Percentiles rank a stretch among this genome's conserved stretches.
These are phyloP conservation scores for Nakazawaea wyomingensis DNA, from an alignment of 805 yeast species.

Conservation along the genomic window DNA sequence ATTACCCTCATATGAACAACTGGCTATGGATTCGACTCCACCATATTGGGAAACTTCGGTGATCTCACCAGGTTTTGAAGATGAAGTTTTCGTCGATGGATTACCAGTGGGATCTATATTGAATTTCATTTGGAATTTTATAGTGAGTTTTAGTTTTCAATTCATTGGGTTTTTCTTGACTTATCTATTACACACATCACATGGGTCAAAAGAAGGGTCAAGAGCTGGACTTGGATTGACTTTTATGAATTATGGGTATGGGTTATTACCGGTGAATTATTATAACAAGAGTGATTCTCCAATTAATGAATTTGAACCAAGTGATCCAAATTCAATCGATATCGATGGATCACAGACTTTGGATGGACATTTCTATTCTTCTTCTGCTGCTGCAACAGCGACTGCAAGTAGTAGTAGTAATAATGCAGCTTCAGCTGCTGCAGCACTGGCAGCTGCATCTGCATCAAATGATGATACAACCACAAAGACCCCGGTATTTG, in stretches of 20 bases:
- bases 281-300: slow-evolving; percentile 20
- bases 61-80: slow-evolving; percentile 73
- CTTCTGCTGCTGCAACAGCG: slow-evolving; percentile 19
- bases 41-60: slow-evolving; percentile 95
- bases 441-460: slow-evolving; percentile 5
- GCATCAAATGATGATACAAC: slow-evolving; percentile 19
- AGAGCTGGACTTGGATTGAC: slow-evolving; percentile 88
- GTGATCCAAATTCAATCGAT: slow-evolving; percentile 55
- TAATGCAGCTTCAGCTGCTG: no score
- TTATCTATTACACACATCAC: slow-evolving; percentile 88
- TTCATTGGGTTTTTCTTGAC: slow-evolving; percentile 90
- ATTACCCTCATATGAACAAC: slow-evolving; percentile 89
- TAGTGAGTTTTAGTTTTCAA: slow-evolving; percentile 89
- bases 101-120: slow-evolving; percentile 92
- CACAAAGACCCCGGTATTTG: slow-evolving; percentile 44
- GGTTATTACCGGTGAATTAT: slow-evolving; percentile 42
- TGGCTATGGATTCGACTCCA: slow-evolving; percentile 89
- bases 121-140: slow-evolving; percentile 82
- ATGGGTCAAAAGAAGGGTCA: slow-evolving; percentile 95
- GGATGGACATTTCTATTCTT: slow-evolving; percentile 24
- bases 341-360: slow-evolving; percentile 24
- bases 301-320: slow-evolving; percentile 42
- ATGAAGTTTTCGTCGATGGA: slow-evolving; percentile 92
- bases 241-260: slow-evolving; percentile 63
- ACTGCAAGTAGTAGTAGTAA: no score